phyloP scores from a whole-genome alignment of 2,329 filamentous ascomycete genomes.

The Malbranchea zuffiana region DNA sequence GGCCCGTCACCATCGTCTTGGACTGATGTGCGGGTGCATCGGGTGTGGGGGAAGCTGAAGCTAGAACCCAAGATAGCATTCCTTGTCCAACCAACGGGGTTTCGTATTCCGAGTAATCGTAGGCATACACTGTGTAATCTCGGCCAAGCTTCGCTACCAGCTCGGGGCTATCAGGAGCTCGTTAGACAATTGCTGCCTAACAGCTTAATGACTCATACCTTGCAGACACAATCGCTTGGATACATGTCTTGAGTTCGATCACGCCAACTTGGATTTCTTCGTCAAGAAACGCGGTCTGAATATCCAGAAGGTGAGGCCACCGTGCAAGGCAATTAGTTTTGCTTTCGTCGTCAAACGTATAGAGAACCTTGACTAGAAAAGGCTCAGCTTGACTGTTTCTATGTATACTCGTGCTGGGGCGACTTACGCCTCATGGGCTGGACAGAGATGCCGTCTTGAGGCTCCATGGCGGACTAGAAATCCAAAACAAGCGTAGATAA shows the following conservation, averaged over 20 bases:
- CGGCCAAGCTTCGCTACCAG: conserved; percentile 59
- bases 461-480: conserved; percentile 37
- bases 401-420: background rate
- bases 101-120: conserved; percentile 92
- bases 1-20: conserved; percentile 66
- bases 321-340: conserved; percentile 84
- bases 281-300: conserved; percentile 72
- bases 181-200: conserved; percentile 6
- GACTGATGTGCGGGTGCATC: conserved; percentile 48
- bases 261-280: conserved; percentile 73
- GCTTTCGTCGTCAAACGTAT: conserved; percentile 84
- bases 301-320: conserved; percentile 64
- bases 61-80: conserved; percentile 76
- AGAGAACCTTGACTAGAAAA: conserved; percentile 77
- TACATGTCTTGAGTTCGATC: conserved; percentile 74
- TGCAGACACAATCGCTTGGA: conserved; percentile 64
- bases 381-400: conserved; percentile 11
- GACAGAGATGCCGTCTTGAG: conserved; percentile 45
- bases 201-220: conserved; percentile 34
- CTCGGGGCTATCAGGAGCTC: conserved; percentile 89
- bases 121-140: conserved; percentile 95
- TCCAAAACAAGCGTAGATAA: no score
- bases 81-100: conserved; percentile 89
- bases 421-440: conserved; percentile 58
- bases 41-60: conserved; percentile 46